phyloP scores from a whole-genome alignment of 495 filamentous ascomycete species.

The Acidiella bohemica region DNA sequence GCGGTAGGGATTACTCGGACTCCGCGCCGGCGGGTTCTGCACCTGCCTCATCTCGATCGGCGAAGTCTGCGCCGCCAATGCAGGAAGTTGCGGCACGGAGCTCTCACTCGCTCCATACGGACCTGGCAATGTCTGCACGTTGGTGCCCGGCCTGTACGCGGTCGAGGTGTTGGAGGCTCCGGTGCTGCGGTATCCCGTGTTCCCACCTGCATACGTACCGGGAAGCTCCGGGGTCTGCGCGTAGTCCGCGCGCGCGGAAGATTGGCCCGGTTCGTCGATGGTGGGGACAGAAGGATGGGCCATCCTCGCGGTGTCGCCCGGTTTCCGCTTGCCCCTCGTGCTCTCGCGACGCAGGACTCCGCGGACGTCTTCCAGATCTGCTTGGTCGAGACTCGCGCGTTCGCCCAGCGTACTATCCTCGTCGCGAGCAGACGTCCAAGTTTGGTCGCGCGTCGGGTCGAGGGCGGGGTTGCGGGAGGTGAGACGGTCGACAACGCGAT shows the following conservation, averaged over 20 bases:
- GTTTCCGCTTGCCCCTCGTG: slow-evolving; percentile 22
- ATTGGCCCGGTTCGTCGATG: slow-evolving; percentile 16
- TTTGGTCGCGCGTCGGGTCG: slow-evolving; percentile 20
- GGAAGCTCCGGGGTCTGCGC: not conserved
- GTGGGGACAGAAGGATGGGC: slow-evolving; percentile 13
- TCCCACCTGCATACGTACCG: not conserved
- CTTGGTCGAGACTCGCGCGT: slow-evolving; percentile 17
- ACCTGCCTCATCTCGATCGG: slow-evolving; percentile 17
- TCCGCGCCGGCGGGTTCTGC: too few species aligned
- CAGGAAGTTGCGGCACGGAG: not conserved
- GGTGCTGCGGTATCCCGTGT: slow-evolving; percentile 6
- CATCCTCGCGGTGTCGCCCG: not conserved
- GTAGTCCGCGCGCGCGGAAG: not conserved
- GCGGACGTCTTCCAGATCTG: slow-evolving; percentile 22
- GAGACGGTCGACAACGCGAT: slow-evolving; percentile 10
- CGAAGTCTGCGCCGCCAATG: slow-evolving; percentile 1
- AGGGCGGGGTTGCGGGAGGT: slow-evolving; percentile 12
- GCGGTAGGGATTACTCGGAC: slow-evolving; percentile 10
- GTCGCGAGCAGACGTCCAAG: slow-evolving; percentile 14
- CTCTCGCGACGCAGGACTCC: slow-evolving; percentile 22
- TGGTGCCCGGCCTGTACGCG: not conserved
- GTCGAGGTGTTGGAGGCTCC: not conserved
- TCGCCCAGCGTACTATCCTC: slow-evolving; percentile 20
- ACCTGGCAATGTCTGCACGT: not conserved
- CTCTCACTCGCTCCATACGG: not conserved